Evolutionary conservation across 805 yeast species (phyloP).

Genomic region (Suhomyces sp.): DNA sequence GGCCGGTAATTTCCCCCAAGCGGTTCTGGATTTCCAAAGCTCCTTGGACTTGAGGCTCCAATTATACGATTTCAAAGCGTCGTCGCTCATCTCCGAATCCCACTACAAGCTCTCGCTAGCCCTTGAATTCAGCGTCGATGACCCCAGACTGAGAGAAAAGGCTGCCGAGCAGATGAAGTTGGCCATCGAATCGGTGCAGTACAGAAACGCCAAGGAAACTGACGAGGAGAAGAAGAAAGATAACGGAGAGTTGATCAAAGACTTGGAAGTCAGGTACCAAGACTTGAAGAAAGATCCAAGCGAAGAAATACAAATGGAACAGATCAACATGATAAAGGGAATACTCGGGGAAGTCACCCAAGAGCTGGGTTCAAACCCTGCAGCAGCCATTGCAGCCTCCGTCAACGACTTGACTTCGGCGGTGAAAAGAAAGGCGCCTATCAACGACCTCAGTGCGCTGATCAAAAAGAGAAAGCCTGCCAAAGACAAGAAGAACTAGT

Average conservation of each 20-base stretch:
- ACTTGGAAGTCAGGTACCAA: constrained; percentile 52
- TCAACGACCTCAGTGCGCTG: constrained; percentile 25
- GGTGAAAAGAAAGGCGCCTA: constrained; percentile 49
- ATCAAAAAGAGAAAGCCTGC: constrained; percentile 48
- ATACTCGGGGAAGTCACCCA: constrained; percentile 48
- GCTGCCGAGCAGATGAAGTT: constrained; percentile 54
- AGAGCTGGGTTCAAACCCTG: constrained; percentile 1
- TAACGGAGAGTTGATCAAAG: constrained; percentile 50
- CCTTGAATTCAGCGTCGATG: constrained; percentile 64
- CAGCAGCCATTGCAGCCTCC: constrained; percentile 14
- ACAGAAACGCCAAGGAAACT: constrained; percentile 38
- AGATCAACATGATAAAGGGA: constrained; percentile 53
- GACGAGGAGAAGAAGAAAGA: constrained; percentile 41
- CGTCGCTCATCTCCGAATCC: constrained; percentile 69
- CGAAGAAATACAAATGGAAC: constrained; percentile 47
- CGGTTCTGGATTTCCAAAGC: constrained; percentile 63
- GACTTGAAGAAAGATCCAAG: constrained; percentile 55
- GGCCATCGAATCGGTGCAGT: constrained; percentile 47
- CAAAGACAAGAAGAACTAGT: constrained; percentile 1
- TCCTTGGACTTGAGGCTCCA: constrained; percentile 54
- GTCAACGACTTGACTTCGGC: constrained; percentile 63
- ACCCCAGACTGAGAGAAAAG: constrained; percentile 41
- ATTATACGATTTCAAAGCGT: constrained; percentile 46
- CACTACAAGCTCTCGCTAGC: constrained; percentile 81
- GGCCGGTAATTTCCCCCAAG: constrained; percentile 80